Base-by-base conservation (phyloP, 495 filamentous ascomycete genomes). In the Podospora tetraspora region DNA sequence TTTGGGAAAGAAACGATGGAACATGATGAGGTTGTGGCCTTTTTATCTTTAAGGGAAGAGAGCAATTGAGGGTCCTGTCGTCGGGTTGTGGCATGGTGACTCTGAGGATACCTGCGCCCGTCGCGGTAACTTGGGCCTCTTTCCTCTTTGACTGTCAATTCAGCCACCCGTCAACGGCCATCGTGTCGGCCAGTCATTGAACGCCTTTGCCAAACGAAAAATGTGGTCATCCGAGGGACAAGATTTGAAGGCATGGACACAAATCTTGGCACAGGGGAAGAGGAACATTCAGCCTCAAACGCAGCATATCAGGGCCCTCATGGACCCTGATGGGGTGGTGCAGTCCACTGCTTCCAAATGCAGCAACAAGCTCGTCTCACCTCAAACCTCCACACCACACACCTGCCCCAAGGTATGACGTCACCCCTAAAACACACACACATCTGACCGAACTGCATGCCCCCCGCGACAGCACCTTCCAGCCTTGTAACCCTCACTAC, bases 401-500 rank as follows among this genome's bases (percentile, higher is more conserved):
- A 19, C 5, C 25, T 25, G 3, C 29, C 29, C 58, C 43, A 65
- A 23, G 22, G 60, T 21, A 37, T 37, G 21, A 37, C 64, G 29
- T 27, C 62, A 65, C n/a, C 64, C 63, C 10, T 16, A 59, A 72
- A 70, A 64, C 67, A 66, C 34, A 66, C 64, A 12, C 63, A 29
- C 63, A 29, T 65, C 56, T 21, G 63, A n/a, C 27, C 57, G 13
- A 59, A 12, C 25, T 25, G 32, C 32, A 34, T 25, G 25, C 4
- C 25, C 25, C 25, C 25, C 25, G 11, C 32, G 32, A 13, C 32
- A 59, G n/a, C 63, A 65, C 25, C 63, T 52, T 52, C 43, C 43
- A 43, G 43, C 19, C 43, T 52, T n/a, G 43, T n/a, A 19, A n/a
- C 37, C 5, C 37, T 2, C 12, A 16, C 13, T 43, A 25, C 25